Base-by-base conservation (phyloP, 345 rosid genomes). In the Eucalyptus virginea region DNA sequence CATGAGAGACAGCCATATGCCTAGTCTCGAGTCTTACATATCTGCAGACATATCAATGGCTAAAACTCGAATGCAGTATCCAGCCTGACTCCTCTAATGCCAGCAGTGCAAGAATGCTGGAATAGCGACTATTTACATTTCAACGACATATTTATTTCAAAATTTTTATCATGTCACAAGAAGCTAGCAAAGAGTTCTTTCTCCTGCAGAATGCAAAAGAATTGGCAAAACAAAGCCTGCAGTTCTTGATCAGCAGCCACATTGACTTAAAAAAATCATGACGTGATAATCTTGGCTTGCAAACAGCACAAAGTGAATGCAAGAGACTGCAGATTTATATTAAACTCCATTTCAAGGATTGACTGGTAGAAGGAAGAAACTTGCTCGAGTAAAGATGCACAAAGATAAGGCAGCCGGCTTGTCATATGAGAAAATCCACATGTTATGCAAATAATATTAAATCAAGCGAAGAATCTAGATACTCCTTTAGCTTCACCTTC, bases 401-500 rank as follows among this genome's bases (percentile, higher is more conserved):
- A 37, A 32, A 48, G 88, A 56, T 42, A 40, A 58, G 13, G 49
- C 48, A 44, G 48, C 45, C 40, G 50, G 52, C 69, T 54, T 40
- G 50, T 54, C 77, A 11, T 18, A 51, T 65, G 62, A 37, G 7
- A 44, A 28, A 34, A 9, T 87, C 54, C 40, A 34, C 47, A 58
- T 65, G 50, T 90, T 93, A 97, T 32, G 97, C 90, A 52, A 93
- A 92, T 58, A 96, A 92, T 26, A 93, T 88, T 8, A 95, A 89
- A 83, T 90, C 92, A 92, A 97, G 88, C 23, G 95, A 91, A 87
- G 92, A 88, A 91, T 97, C 97, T 52, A 97, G 88, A 89, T 97
- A 94, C 60, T 93, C 96, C 88, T 97, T 93, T 83, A 97, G 98
- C 95, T 95, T 97, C 50, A 87, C 90, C 95, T 92, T 95, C 97